Base-by-base conservation (phyloP, 2,329 filamentous ascomycete species). In the Macrophomina pseudophaseolina region DNA sequence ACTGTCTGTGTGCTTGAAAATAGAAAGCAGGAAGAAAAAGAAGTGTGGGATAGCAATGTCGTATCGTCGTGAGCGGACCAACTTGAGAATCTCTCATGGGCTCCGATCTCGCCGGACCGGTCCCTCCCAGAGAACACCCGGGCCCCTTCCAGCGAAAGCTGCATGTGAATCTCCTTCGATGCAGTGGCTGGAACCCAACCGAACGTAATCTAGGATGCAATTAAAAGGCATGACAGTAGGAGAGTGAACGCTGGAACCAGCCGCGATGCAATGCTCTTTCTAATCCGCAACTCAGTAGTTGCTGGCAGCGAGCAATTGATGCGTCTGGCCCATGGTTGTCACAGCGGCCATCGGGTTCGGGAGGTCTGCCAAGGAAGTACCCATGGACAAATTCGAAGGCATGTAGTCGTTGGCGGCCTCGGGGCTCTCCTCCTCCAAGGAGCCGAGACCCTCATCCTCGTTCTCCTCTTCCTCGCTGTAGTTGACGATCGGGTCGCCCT, bases 401-500 rank as follows among this genome's bases (percentile, higher is more conserved):
- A 90, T 78, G 75, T 91, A 91, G 65, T 87, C 87, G 70, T 85
- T 82, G 70, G 91, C 88, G 0, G 90, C 91, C 56, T 86, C 88
- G 16, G 92, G 91, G 12, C 91, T 93, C n/a, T 90, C 88, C 70
- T 94, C 91, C 70, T 93, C 92, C 33, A 94, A 86, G 46, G 92
- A 90, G 63, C 91, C 90, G 65, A 94, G 88, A 35, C 94, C 91
- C 71, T 96, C 93, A 68, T 94, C 92, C 65, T 95, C 91, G 74
- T 97, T 93, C 71, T 94, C 88, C 53, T 96, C 93, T 72, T 97
- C 93, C 66, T 94, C 93, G 46, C 91, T 90, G 68, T 89, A 85
- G 74, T 85, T 86, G 73, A 89, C 84, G 67, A 90, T 78, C 86
- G 90, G 83, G 72, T 85, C 82, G 70, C 86, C 87, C 71, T 88